Conservation (phyloP, 2,329 filamentous ascomycete genomes). For the Sporothrix schenckii region DNA sequence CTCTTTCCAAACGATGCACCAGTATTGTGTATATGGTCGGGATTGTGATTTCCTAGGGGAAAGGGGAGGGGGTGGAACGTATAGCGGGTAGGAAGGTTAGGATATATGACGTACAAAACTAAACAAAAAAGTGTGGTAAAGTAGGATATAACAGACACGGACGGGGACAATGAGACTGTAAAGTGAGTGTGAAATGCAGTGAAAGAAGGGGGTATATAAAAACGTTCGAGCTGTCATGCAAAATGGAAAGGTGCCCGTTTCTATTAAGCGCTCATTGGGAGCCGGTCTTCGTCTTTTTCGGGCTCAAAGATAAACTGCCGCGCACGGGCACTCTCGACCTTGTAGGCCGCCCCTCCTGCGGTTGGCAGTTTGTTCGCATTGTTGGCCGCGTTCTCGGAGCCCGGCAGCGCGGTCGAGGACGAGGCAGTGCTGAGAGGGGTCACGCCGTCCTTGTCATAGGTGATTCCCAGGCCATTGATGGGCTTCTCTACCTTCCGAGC, state of each 20-base stretch:
- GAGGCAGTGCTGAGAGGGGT: not conserved
- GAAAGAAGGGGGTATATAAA: constrained; percentile 33
- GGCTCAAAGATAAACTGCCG: constrained; percentile 42
- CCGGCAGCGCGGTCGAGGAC: not conserved
- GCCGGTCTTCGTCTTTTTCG: constrained; percentile 41
- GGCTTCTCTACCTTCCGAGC: constrained; percentile 31
- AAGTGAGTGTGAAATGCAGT: constrained; percentile 6
- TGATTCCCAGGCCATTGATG: constrained; percentile 44
- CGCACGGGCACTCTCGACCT: constrained; percentile 42
- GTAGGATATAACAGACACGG: not conserved
- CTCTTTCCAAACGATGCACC: constrained; percentile 12
- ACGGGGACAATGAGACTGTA: not conserved
- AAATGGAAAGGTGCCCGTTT: not conserved
- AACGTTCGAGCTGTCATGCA: not conserved
- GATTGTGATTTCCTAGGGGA: not conserved
- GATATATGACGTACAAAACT: not conserved
- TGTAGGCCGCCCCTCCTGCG: constrained; percentile 38
- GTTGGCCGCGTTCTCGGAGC: not conserved
- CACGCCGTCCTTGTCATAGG: constrained; percentile 47
- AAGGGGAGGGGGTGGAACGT: not conserved
- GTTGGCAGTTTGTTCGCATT: not conserved
- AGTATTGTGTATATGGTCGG: constrained; percentile 13
- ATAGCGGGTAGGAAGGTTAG: not conserved
- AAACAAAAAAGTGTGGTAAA: constrained; percentile 15
- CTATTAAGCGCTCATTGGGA: constrained; percentile 39